Conservation (phyloP, 2,329 filamentous ascomycete genomes). For the Aspergillus udagawae region DNA sequence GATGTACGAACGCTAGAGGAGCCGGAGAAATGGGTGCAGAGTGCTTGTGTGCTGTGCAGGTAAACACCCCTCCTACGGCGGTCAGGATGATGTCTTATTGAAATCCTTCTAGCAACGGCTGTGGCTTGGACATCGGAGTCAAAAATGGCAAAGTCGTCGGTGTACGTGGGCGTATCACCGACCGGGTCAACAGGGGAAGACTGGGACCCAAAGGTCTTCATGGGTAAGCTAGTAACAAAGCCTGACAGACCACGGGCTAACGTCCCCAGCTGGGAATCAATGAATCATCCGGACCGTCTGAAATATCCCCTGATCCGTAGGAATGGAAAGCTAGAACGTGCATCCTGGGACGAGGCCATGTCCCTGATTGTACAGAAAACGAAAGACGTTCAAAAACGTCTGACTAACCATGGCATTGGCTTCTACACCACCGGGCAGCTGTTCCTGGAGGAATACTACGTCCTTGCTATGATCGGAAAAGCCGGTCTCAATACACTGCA, state of each 20-base stretch:
- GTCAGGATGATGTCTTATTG: neutral
- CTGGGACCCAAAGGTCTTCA: slow-evolving; percentile 34
- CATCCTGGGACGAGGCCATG: slow-evolving; percentile 40
- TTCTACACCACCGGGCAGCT: slow-evolving; percentile 40
- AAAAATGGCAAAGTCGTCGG: slow-evolving; percentile 36
- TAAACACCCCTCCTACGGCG: slow-evolving; percentile 9
- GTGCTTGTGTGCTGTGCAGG: slow-evolving; percentile 38
- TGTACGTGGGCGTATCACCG: slow-evolving; percentile 30
- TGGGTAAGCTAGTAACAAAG: slow-evolving; percentile 17
- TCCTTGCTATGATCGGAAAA: slow-evolving; percentile 37
- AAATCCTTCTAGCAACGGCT: slow-evolving; percentile 30
- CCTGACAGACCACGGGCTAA: neutral
- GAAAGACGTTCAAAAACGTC: slow-evolving; percentile 24
- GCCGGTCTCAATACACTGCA: slow-evolving; percentile 36
- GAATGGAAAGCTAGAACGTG: slow-evolving; percentile 32
- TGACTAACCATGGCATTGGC: slow-evolving; percentile 36
- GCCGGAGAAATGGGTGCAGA: slow-evolving; percentile 38
- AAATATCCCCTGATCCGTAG: slow-evolving; percentile 30
- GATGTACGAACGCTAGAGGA: slow-evolving; percentile 28
- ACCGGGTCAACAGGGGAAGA: slow-evolving; percentile 35
- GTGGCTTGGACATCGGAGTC: slow-evolving; percentile 34
- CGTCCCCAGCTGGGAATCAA: slow-evolving; percentile 24
- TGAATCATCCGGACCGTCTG: slow-evolving; percentile 27
- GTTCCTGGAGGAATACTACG: slow-evolving; percentile 40
- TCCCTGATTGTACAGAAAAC: slow-evolving; percentile 29